A percentile compares a stretch with the other conserved stretches of the same genome.
Evolutionary conservation across 495 filamentous ascomycete genomes (phyloP).

Genomic region (Trichoderma virens): DNA sequence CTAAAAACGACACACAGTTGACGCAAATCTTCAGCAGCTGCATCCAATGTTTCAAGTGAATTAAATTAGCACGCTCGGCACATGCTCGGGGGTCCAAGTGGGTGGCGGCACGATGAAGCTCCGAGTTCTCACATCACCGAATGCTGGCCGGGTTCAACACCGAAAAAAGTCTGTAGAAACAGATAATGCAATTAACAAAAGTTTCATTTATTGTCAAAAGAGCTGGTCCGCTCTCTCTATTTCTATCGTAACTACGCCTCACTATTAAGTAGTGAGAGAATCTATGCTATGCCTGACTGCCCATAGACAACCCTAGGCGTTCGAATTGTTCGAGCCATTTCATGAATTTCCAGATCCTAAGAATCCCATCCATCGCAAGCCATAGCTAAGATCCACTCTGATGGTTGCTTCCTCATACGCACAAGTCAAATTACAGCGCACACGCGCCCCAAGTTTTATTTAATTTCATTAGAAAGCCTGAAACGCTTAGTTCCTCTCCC

Average conservation of each 20-base stretch:
- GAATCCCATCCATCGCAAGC: neutral
- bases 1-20: neutral
- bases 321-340: neutral
- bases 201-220: neutral
- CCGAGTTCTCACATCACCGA: too few species aligned
- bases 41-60: too few species aligned
- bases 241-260: neutral
- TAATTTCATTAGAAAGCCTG: neutral
- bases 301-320: neutral
- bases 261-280: neutral
- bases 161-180: too few species aligned
- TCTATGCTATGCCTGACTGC: neutral
- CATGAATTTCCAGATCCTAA: neutral
- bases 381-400: neutral
- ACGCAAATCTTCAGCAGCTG: too few species aligned
- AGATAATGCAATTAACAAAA: neutral
- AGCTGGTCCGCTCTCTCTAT: neutral
- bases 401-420: neutral
- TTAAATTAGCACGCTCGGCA: too few species aligned
- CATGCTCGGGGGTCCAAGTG: too few species aligned
- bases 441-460: conserved; percentile 11
- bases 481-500: conserved; percentile 10
- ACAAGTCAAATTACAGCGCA: neutral
- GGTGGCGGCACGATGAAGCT: too few species aligned
- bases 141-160: too few species aligned